Percentiles rank a stretch among this genome's conserved stretches.
Conservation (phyloP, 768 basidiomycete species). For the Termitomyces sp. region DNA sequence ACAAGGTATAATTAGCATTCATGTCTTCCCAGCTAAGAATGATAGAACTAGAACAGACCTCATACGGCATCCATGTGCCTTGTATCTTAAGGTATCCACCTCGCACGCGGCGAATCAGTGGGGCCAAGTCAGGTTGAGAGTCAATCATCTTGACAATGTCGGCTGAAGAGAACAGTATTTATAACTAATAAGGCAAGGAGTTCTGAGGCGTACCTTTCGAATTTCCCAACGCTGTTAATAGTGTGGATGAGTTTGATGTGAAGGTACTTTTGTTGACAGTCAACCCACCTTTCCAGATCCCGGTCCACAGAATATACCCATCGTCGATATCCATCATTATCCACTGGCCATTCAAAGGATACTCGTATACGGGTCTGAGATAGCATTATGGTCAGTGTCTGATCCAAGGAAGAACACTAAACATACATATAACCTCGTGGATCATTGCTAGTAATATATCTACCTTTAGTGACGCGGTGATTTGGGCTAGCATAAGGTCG, state of each 20-base stretch:
- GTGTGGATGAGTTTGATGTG: slow-evolving; percentile 9
- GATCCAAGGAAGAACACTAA: background rate
- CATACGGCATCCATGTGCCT: slow-evolving; percentile 93
- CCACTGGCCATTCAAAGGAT: slow-evolving; percentile 86
- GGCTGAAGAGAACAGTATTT: slow-evolving; percentile 38
- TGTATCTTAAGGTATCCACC: slow-evolving; percentile 91
- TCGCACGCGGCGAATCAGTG: slow-evolving; percentile 76
- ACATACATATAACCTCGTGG: slow-evolving; percentile 83
- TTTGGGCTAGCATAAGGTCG: slow-evolving; percentile 71
- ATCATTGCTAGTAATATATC: slow-evolving; percentile 89
- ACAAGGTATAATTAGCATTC: slow-evolving; percentile 1
- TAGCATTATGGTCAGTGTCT: background rate
- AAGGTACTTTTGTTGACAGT: background rate
- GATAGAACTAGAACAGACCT: slow-evolving; percentile 38
- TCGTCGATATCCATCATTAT: slow-evolving; percentile 97
- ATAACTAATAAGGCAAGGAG: background rate
- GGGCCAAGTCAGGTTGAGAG: slow-evolving; percentile 82
- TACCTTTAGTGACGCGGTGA: slow-evolving; percentile 80
- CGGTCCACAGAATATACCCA: slow-evolving; percentile 89
- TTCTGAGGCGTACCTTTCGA: slow-evolving; percentile 61
- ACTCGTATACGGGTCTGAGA: slow-evolving; percentile 78
- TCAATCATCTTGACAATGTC: slow-evolving; percentile 94
- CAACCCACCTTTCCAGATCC: slow-evolving; percentile 86
- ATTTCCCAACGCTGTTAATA: slow-evolving; percentile 65
- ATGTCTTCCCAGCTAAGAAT: background rate